Evolutionary conservation across 169 alveolate genomes (phyloP).

Genomic region (Amoebophrya sp.): DNA sequence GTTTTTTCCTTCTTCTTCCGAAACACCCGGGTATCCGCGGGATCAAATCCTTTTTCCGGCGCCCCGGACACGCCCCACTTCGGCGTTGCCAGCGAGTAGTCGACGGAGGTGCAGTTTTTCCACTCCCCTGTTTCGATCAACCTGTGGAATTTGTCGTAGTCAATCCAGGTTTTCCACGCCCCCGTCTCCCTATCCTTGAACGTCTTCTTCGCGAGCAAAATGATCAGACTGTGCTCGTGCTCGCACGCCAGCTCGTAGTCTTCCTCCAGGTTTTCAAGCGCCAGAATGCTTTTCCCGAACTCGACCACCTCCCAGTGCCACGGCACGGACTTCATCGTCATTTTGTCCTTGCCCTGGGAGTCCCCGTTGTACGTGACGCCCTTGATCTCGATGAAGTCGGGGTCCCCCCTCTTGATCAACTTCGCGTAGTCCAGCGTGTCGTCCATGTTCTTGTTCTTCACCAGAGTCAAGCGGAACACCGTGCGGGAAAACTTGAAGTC

Average conservation of each 20-base stretch:
- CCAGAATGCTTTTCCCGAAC: constrained; percentile 33
- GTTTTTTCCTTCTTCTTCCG: background rate
- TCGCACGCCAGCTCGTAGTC: constrained; percentile 65
- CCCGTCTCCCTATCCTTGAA: background rate
- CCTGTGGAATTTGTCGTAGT: constrained; percentile 60
- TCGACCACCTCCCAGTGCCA: constrained; percentile 35
- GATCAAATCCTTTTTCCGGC: constrained; percentile 70
- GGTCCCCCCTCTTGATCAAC: constrained; percentile 63
- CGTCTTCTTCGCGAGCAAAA: constrained; percentile 62
- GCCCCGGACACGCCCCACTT: constrained; percentile 72
- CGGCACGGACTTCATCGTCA: constrained; percentile 60
- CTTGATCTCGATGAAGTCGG: constrained; percentile 73
- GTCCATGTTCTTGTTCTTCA: background rate
- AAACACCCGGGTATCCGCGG: constrained; percentile 58
- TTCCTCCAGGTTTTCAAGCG: constrained; percentile 28
- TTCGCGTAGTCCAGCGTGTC: constrained; percentile 55
- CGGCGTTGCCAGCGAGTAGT: constrained; percentile 71
- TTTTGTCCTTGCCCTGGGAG: constrained; percentile 56
- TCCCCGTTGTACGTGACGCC: constrained; percentile 76
- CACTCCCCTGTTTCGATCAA: constrained; percentile 46
- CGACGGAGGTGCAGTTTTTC: constrained; percentile 56
- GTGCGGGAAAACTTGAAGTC: constrained; percentile 61
- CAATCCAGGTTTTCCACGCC: constrained; percentile 73
- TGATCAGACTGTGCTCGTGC: constrained; percentile 73
- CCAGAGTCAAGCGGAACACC: constrained; percentile 62